Conservation (phyloP, 2,329 filamentous ascomycete genomes). For the Pestalotiopsis sp. region DNA sequence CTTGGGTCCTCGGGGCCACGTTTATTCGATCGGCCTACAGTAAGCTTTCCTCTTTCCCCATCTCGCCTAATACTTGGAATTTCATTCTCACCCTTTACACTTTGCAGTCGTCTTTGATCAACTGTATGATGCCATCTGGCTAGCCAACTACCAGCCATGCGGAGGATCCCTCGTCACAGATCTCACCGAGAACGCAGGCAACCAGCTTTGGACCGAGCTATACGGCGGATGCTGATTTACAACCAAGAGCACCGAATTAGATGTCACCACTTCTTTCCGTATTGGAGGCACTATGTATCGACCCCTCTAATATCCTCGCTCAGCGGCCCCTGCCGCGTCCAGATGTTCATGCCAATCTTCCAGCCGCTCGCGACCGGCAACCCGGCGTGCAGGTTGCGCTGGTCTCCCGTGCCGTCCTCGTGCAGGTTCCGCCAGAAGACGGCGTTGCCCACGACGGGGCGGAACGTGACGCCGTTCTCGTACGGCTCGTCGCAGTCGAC, state of each 20-base stretch:
- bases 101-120: slow-evolving; percentile 41
- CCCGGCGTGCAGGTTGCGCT: slow-evolving; percentile 49
- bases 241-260: not conserved
- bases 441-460: slow-evolving; percentile 48
- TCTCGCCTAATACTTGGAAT: not conserved
- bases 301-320: slow-evolving; percentile 35
- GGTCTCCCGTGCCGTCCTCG: slow-evolving; percentile 42
- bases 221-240: slow-evolving; percentile 33
- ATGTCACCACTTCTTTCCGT: not conserved
- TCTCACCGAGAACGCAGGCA: slow-evolving; percentile 33
- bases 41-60: slow-evolving; percentile 22
- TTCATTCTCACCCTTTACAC: slow-evolving; percentile 13
- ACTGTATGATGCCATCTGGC: slow-evolving; percentile 39
- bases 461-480: slow-evolving; percentile 51
- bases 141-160: slow-evolving; percentile 41
- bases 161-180: slow-evolving; percentile 36
- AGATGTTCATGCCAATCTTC: slow-evolving; percentile 57
- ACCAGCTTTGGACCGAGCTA: slow-evolving; percentile 31
- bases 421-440: slow-evolving; percentile 52
- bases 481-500: slow-evolving; percentile 52
- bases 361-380: slow-evolving; percentile 47
- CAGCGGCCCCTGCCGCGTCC: slow-evolving; percentile 47
- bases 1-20: slow-evolving; percentile 40
- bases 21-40: slow-evolving; percentile 41
- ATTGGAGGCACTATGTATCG: slow-evolving; percentile 21